Conservation (phyloP, 352 stramenopile species). For the Elongisporangium senticosum region DNA sequence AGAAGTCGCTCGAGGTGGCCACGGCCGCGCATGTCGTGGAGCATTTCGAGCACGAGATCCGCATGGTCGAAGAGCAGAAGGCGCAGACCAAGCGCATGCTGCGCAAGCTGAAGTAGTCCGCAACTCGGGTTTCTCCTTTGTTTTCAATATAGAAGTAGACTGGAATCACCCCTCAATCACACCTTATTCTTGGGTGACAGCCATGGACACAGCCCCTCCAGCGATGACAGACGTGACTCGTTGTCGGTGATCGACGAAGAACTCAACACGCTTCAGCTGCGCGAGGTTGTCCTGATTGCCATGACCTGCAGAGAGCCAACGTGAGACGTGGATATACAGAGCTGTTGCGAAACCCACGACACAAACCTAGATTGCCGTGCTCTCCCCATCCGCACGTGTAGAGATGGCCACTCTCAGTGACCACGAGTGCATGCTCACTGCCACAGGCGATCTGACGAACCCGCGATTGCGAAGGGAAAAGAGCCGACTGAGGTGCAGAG, state of each 20-base stretch:
- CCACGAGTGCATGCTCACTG: conserved; percentile 66
- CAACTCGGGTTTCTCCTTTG: not conserved
- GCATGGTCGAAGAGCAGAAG: conserved; percentile 52
- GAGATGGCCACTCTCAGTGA: conserved; percentile 41
- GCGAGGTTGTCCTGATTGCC: conserved; percentile 36
- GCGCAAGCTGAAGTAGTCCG: conserved; percentile 26
- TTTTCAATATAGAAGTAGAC: not conserved
- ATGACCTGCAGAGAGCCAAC: conserved; percentile 32
- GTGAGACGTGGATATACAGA: not conserved
- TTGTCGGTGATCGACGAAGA: conserved; percentile 28
- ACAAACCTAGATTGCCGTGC: conserved; percentile 77
- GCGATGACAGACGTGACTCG: conserved; percentile 30
- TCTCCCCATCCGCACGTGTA: conserved; percentile 82
- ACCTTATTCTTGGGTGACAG: conserved; percentile 12
- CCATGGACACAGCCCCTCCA: conserved; percentile 66
- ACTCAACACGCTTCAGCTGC: conserved; percentile 34
- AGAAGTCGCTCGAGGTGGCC: conserved; percentile 14
- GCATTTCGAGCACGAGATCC: conserved; percentile 42
- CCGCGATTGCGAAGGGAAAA: conserved; percentile 13
- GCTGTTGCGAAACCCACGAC: not conserved
- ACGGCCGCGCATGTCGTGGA: conserved; percentile 13
- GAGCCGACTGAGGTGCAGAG: conserved; percentile 5
- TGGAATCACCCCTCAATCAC: not conserved
- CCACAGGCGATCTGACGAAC: conserved; percentile 56
- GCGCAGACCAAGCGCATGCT: conserved; percentile 42